Percentiles rank a stretch among this genome's conserved stretches.
phyloP scores from a whole-genome alignment of 805 yeast species.

The Metschnikowia gruessii region DNA sequence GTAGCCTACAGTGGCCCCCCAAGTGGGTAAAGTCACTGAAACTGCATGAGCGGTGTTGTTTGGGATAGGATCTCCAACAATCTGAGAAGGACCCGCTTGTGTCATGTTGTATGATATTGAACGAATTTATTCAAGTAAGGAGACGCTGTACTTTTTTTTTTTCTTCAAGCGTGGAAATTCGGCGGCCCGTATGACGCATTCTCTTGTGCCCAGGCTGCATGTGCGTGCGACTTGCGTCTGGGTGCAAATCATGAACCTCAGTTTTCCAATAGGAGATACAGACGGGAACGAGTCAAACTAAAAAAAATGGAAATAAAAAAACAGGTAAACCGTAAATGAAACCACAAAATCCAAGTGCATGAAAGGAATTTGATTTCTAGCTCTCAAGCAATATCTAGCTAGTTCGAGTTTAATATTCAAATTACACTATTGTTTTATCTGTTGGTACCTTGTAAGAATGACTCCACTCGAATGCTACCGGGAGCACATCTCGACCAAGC shows the following conservation, averaged over 20 bases:
- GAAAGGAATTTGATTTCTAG: background rate
- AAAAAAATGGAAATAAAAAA: too few relatives aligned
- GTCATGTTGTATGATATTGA: conserved; percentile 7
- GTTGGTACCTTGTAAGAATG: too few relatives aligned
- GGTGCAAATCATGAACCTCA: conserved; percentile 4
- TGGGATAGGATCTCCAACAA: conserved; percentile 83
- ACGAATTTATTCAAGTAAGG: background rate
- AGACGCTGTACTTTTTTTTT: background rate
- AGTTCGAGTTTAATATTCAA: too few relatives aligned
- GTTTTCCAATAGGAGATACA: background rate
- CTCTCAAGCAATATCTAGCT: too few relatives aligned
- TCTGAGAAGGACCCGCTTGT: conserved; percentile 33
- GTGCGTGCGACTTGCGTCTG: conserved; percentile 6
- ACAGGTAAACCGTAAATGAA: too few relatives aligned
- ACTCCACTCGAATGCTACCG: too few relatives aligned
- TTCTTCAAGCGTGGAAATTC: background rate
- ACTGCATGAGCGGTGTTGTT: conserved; percentile 90
- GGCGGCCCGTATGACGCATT: conserved; percentile 12
- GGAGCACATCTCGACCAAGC: too few relatives aligned
- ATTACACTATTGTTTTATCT: too few relatives aligned
- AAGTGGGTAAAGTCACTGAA: conserved; percentile 90
- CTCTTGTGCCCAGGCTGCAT: conserved; percentile 5
- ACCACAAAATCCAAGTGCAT: background rate
- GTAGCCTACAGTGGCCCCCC: conserved; percentile 91
- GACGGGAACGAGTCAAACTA: background rate